Evolutionary conservation across 495 filamentous ascomycete genomes (phyloP).

Genomic region (Podospora sp.): DNA sequence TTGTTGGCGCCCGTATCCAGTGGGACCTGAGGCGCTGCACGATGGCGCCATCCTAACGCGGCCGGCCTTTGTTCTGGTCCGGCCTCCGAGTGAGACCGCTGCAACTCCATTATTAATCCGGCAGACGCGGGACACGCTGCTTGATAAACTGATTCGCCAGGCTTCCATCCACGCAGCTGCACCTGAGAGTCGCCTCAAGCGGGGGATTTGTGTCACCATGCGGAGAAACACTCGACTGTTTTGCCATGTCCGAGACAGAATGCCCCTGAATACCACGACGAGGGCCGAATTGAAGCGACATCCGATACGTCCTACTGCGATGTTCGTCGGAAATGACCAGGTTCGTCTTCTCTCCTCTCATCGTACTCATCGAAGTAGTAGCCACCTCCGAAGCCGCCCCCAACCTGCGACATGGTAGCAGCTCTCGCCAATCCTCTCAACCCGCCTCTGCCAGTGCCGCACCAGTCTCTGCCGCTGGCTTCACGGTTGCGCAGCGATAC

Average conservation of each 20-base stretch:
- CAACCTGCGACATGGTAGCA: not conserved
- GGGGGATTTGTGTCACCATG: too few species aligned
- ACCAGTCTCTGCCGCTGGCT: constrained; percentile 12
- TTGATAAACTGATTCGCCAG: not conserved
- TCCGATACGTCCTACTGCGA: not conserved
- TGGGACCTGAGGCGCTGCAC: not conserved
- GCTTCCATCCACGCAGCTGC: not conserved
- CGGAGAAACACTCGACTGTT: too few species aligned
- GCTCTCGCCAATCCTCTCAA: constrained; percentile 7
- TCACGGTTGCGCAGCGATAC: constrained; percentile 16
- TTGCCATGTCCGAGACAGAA: too few species aligned
- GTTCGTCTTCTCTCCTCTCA: not conserved
- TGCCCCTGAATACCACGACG: not conserved
- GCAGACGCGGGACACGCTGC: not conserved
- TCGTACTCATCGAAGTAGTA: not conserved
- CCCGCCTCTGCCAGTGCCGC: constrained; percentile 8
- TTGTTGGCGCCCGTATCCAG: not conserved
- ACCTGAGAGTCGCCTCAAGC: not conserved
- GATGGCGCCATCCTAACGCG: not conserved
- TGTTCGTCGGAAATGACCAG: not conserved
- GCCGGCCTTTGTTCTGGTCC: not conserved
- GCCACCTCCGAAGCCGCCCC: not conserved
- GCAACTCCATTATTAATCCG: not conserved
- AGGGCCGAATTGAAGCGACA: too few species aligned
- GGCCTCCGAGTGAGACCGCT: not conserved